phyloP scores from a whole-genome alignment of 305 asterid species.

The Fraxinus baroniana region DNA sequence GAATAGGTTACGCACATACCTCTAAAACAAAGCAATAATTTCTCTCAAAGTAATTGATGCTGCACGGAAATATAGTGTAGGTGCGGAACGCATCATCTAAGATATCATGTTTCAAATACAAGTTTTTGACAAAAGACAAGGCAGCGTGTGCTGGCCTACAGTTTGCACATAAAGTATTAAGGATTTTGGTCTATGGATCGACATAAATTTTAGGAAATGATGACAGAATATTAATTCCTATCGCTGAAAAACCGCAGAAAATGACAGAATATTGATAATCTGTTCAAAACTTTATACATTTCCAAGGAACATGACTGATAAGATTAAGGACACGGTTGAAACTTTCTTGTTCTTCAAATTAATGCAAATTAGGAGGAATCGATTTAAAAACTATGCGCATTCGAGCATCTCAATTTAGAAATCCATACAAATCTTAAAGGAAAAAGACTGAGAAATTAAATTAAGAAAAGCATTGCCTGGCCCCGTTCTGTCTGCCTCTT shows the following conservation, averaged over 20 bases:
- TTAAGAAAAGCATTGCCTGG: slow-evolving; percentile 31
- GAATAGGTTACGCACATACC: not conserved
- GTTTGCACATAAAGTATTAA: not conserved
- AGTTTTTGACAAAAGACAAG: not conserved
- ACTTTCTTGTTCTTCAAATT: not conserved
- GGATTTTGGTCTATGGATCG: not conserved
- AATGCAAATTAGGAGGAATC: not conserved
- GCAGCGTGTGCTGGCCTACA: not conserved
- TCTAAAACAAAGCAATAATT: not conserved
- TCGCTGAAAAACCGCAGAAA: not conserved
- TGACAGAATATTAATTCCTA: not conserved
- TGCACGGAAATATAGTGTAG: not conserved
- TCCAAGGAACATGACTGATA: not conserved
- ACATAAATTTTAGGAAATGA: not conserved
- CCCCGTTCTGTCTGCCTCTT: slow-evolving; percentile 48
- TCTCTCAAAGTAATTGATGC: not conserved
- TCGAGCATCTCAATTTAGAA: not conserved
- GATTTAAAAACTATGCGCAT: not conserved
- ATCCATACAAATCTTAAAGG: not conserved
- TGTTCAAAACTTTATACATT: not conserved
- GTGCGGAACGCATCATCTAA: not conserved
- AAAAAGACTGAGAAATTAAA: slow-evolving; percentile 4
- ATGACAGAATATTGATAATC: not conserved
- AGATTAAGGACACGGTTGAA: not conserved
- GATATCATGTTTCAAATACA: not conserved